Evolutionary conservation across 805 yeast genomes (phyloP), one percentile per base, ranked within the genome.

Genomic region (Saccharomycopsis sp.): DNA sequence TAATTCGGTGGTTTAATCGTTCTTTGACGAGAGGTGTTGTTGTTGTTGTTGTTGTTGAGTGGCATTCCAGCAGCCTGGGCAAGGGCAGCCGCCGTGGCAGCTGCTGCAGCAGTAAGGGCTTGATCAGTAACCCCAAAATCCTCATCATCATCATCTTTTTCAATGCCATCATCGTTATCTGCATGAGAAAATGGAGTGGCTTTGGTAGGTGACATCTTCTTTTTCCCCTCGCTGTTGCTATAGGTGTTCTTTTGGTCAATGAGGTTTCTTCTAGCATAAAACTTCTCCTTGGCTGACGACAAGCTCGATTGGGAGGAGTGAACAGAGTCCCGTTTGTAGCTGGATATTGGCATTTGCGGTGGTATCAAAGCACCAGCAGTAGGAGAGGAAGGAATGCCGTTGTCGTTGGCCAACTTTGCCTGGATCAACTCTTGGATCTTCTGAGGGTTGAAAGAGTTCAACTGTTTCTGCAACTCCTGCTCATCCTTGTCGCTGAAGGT

Each of bases 391-490:
- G 3, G n/a, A n/a, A 41, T 26, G 17, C 48, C 45, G 31, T 42
- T 46, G 16, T 42, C 47, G 3, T 10, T 13, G 7, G 49, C 48
- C 16, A 43, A 23, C 32, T 46, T 46, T 21, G 18, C 41, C 23
- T 46, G 47, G 16, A 46, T 46, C 38, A 37, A 9, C 17, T 23
- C 32, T 30, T 43, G 42, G 13, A 43, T 30, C 3, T 25, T n/a
- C 4, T n/a, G 10, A 17, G 49, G 41, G 22, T 46, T 34, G 19
- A 46, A 46, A 10, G 42, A 32, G 26, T 46, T 39, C 9, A 46
- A 34, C 34, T 46, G 46, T 2, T 36, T 20, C 12, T 42, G 49
- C 5, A 46, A 33, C 5, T 33, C 45, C 13, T 12, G 21, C 22
- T 42, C 41, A 15, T 42, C 46, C 17, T 16, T 23, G 12, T 39